Evolutionary conservation across 352 stramenopile species (phyloP).

Genomic region (Phytophthora cryptogea): DNA sequence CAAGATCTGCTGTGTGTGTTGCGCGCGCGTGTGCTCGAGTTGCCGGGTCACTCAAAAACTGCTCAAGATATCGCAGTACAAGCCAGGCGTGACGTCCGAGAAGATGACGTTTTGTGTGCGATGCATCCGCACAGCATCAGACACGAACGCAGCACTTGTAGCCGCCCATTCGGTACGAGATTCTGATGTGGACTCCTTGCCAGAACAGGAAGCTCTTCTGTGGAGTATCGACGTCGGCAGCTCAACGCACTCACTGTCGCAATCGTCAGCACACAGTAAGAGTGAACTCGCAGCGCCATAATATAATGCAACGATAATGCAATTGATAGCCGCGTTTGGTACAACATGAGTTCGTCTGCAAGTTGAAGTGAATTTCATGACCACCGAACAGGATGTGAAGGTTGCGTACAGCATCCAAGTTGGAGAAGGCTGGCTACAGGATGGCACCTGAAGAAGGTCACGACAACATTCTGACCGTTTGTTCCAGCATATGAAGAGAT

Average conservation of each 20-base stretch:
- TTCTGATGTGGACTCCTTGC: constrained; percentile 10
- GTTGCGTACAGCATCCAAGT: neutral
- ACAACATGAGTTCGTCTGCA: neutral
- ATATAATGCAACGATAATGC: constrained; percentile 1
- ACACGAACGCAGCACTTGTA: constrained; percentile 17
- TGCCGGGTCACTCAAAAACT: constrained; percentile 28
- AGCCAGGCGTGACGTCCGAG: constrained; percentile 16
- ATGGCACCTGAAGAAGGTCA: neutral
- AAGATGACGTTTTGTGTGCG: constrained; percentile 31
- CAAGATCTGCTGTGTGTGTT: constrained; percentile 36
- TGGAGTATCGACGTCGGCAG: constrained; percentile 23
- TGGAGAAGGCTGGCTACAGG: neutral
- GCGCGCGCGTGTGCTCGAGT: constrained; percentile 25
- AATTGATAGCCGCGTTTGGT: neutral
- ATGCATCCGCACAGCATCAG: constrained; percentile 14
- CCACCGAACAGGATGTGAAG: constrained; percentile 10
- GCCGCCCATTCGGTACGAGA: constrained; percentile 21
- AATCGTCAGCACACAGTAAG: constrained; percentile 14
- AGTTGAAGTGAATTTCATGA: constrained; percentile 13
- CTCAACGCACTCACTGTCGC: constrained; percentile 17
- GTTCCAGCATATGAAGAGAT: neutral
- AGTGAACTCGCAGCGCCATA: constrained; percentile 10
- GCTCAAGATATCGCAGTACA: constrained; percentile 22
- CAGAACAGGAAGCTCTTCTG: constrained; percentile 19
- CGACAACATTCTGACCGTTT: neutral